phyloP scores from a whole-genome alignment of 805 yeast genomes.

The Zygotorulaspora danielsina region DNA sequence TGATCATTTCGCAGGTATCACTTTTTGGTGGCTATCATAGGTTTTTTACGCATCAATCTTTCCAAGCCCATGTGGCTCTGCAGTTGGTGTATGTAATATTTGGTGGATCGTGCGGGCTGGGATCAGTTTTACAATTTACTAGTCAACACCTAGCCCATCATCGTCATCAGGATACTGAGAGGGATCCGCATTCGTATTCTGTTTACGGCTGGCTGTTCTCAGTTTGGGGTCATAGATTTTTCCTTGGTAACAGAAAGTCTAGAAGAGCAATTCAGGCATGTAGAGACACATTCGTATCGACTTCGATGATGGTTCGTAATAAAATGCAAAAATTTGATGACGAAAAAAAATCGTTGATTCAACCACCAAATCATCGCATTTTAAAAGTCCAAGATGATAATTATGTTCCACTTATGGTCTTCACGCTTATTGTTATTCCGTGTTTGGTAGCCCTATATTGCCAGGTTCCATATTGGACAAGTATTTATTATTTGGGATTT shows the following conservation, averaged over 20 bases:
- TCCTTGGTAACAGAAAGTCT: slow-evolving; percentile 58
- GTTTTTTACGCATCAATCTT: slow-evolving; percentile 26
- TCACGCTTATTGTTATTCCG: slow-evolving; percentile 60
- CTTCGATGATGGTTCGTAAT: slow-evolving; percentile 19
- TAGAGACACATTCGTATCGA: slow-evolving; percentile 48
- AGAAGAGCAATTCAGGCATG: slow-evolving; percentile 39
- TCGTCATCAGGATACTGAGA: slow-evolving; percentile 79
- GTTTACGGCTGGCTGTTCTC: slow-evolving; percentile 77
- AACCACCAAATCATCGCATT: slow-evolving; percentile 55
- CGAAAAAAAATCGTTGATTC: slow-evolving; percentile 50
- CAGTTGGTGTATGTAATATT: slow-evolving; percentile 21
- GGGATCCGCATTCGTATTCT: slow-evolving; percentile 75
- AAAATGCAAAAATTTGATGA: slow-evolving; percentile 10
- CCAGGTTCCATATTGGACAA: slow-evolving; percentile 74
- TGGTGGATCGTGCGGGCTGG: slow-evolving; percentile 28
- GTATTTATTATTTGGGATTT: slow-evolving; percentile 64
- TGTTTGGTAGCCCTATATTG: slow-evolving; percentile 61
- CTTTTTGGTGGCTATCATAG: slow-evolving; percentile 29
- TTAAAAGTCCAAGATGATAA: slow-evolving; percentile 68
- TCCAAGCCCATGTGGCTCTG: slow-evolving; percentile 20
- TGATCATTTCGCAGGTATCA: slow-evolving; percentile 19
- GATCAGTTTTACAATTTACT: slow-evolving; percentile 25
- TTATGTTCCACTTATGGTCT: slow-evolving; percentile 51
- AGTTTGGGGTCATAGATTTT: slow-evolving; percentile 84
- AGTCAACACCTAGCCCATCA: slow-evolving; percentile 79